Evolutionary conservation across 2,329 filamentous ascomycete species (phyloP).

Genomic region (Dichotomopilus funicola): DNA sequence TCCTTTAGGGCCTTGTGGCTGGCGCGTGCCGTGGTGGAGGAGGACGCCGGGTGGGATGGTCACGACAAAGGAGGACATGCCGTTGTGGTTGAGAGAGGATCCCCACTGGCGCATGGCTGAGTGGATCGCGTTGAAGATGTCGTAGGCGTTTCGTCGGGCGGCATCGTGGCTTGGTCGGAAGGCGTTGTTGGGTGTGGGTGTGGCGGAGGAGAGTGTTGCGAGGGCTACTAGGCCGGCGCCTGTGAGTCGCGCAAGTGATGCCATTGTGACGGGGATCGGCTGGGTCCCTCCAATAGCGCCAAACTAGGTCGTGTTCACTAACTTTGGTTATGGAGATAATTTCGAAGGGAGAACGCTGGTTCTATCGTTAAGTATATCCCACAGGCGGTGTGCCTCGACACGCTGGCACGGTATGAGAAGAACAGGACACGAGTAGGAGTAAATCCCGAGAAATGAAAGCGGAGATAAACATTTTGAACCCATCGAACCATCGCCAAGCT

Average conservation of each 20-base stretch:
- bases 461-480: too few species aligned
- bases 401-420: too few species aligned
- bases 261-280: background rate
- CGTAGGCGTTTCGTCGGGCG: slow-evolving; percentile 48
- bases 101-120: slow-evolving; percentile 70
- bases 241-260: background rate
- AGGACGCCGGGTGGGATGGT: slow-evolving; percentile 57
- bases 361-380: too few species aligned
- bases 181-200: background rate
- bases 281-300: background rate
- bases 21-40: slow-evolving; percentile 58
- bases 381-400: too few species aligned
- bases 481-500: too few species aligned
- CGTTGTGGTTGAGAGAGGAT: slow-evolving; percentile 66
- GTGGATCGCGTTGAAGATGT: slow-evolving; percentile 68
- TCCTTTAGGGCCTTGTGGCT: slow-evolving; percentile 39
- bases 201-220: background rate
- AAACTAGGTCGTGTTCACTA: too few species aligned
- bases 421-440: too few species aligned
- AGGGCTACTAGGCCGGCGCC: background rate
- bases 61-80: slow-evolving; percentile 64
- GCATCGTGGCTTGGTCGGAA: slow-evolving; percentile 31
- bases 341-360: too few species aligned
- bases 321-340: too few species aligned
- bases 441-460: too few species aligned